Evolutionary conservation across 768 basidiomycete genomes (phyloP), one percentile per base, ranked within the genome.

Genomic region (Baorangia bicolor): DNA sequence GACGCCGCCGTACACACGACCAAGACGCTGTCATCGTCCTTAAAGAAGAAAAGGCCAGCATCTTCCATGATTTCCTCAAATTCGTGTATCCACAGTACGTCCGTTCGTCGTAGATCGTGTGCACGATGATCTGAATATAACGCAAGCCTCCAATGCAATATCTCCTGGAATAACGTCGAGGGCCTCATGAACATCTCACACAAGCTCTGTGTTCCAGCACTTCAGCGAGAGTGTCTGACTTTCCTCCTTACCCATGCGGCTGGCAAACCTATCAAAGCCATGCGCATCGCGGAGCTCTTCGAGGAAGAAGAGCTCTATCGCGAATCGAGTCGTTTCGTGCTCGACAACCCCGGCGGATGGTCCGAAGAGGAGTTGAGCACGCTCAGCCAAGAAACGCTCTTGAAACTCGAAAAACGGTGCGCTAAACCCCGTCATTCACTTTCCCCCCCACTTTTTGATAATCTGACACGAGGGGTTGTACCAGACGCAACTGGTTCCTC

Each of bases 101-200:
- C 16, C 38, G 10, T 51, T 14, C 27, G 18, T 51, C 34, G 2
- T 38, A 16, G 10, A 25, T 10, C 43, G 50, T 2, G 13, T 54
- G 50, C 14, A 38, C 40, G 35, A 45, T 48, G 34, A 45, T 35
- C 45, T 56, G 10, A 62, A 31, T 48, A 33, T 47, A 37, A 38
- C 23, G 41, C 63, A 91, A 91, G 89, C 60, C 78, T 95, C 51
- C 90, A 94, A 60, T 96, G 94, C 73, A 91, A 91, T 10, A 94
- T 96, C 51, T 89, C 92, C 0, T 98, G 94, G 92, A 90, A 92
- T 63, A 97, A 97, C 69, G 95, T 93, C 27, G 93, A 92, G 63
- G 87, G 88, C 38, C 80, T 93, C 39, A 89, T 94, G 84, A 92
- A 94, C 65, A 88, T 96, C 21, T 86, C 92, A 3, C 86, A 91